Evolutionary conservation across 1,284 basidiomycete species (phyloP).

Genomic region (Ceratobasidium sp.): DNA sequence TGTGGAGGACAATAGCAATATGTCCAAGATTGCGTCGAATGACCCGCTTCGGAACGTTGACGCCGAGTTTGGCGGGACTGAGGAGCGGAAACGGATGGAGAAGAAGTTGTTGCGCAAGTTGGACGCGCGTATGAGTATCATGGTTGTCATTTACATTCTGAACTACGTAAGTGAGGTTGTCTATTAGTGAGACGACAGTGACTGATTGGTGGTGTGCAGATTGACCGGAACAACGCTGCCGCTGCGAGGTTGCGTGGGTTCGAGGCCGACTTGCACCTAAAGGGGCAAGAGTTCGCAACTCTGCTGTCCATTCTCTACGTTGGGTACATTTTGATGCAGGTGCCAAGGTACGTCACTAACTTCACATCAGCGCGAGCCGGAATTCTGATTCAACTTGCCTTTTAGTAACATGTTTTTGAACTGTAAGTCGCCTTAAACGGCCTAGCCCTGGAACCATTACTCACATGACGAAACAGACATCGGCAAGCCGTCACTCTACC

Average conservation of each 20-base stretch:
- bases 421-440: slow-evolving; percentile 49
- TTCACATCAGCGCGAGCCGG: neutral
- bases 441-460: neutral
- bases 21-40: slow-evolving; percentile 37
- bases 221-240: slow-evolving; percentile 49
- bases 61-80: slow-evolving; percentile 46
- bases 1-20: slow-evolving; percentile 27
- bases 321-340: slow-evolving; percentile 83
- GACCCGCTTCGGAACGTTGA: slow-evolving; percentile 39
- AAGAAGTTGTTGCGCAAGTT: slow-evolving; percentile 49
- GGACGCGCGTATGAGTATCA: slow-evolving; percentile 45
- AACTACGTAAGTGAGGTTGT: slow-evolving; percentile 22
- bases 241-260: slow-evolving; percentile 64
- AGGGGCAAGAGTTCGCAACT: slow-evolving; percentile 73
- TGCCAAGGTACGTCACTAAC: slow-evolving; percentile 68
- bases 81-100: slow-evolving; percentile 45
- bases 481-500: slow-evolving; percentile 77
- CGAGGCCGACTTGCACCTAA: slow-evolving; percentile 71
- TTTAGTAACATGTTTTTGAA: slow-evolving; percentile 78
- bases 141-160: slow-evolving; percentile 45
- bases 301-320: slow-evolving; percentile 79
- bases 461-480: slow-evolving; percentile 51
- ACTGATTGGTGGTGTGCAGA: slow-evolving; percentile 13
- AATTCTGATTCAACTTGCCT: neutral
- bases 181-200: neutral